Evolutionary conservation across 1,284 basidiomycete genomes (phyloP).

Genomic region (Cryptococcus deneoformans): DNA sequence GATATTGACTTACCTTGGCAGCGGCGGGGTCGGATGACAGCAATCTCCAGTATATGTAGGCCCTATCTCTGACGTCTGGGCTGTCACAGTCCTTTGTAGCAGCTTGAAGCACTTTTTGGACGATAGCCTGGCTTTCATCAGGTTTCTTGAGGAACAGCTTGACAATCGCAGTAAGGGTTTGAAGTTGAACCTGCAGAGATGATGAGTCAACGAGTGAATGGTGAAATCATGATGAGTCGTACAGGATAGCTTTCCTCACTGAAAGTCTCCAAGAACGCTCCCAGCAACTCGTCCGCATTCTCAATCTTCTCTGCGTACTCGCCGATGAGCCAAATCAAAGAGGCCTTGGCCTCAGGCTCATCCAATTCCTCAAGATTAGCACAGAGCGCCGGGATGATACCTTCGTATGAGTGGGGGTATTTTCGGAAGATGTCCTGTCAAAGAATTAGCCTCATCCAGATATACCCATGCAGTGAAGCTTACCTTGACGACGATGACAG

Average conservation of each 20-base stretch:
- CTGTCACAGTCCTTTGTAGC: slow-evolving; percentile 97
- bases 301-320: slow-evolving; percentile 97
- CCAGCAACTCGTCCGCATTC: slow-evolving; percentile 91
- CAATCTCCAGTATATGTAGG: slow-evolving; percentile 93
- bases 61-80: slow-evolving; percentile 92
- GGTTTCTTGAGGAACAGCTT: slow-evolving; percentile 97
- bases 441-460: neutral
- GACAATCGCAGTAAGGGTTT: slow-evolving; percentile 90
- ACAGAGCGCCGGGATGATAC: slow-evolving; percentile 88
- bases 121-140: slow-evolving; percentile 81
- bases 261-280: slow-evolving; percentile 88
- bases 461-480: neutral
- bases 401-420: slow-evolving; percentile 96
- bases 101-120: slow-evolving; percentile 95
- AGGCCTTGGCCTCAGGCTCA: slow-evolving; percentile 93
- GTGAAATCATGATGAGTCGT: slow-evolving; percentile 18
- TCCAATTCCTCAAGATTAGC: slow-evolving; percentile 89
- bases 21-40: slow-evolving; percentile 88
- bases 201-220: neutral
- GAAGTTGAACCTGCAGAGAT: slow-evolving; percentile 77
- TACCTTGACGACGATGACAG: slow-evolving; percentile 88
- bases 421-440: slow-evolving; percentile 84
- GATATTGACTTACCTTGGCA: slow-evolving; percentile 66
- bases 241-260: slow-evolving; percentile 82
- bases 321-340: slow-evolving; percentile 98